Evolutionary conservation across 192 early-diverging fungal genomes (phyloP), one percentile per base, ranked within the genome.

Genomic region (Spizellomyces sp.): DNA sequence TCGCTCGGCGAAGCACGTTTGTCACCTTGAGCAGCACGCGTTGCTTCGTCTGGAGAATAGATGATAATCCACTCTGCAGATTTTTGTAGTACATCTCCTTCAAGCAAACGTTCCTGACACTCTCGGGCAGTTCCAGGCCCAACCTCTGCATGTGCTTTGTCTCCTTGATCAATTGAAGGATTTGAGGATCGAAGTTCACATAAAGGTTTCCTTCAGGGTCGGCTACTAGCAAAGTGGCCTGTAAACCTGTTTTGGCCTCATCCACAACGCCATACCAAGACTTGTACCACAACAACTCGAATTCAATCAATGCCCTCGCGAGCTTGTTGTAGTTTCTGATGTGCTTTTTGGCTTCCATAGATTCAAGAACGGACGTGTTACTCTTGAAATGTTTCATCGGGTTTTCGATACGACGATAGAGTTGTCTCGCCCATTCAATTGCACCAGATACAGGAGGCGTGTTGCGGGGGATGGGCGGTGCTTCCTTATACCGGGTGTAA

Each of bases 261-360:
- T 89, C 86, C 9, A 89, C 83, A 57, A 86, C 77, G 48, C 71
- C 77, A 67, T 73, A 83, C 87, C 87, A 89, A 2, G 86, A 76
- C 27, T 75, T 58, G 75, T 89, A 71, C 86, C 86, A 89, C 12
- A 89, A 66, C 50, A 88, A 27, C 62, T 89, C 86, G 67, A 87
- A 89, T 67, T 89, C 87, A 64, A 89, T 84, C 55, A 89, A 67
- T 0, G 86, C 87, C 8, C 87, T 67, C 4, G 87, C 86, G 43
- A 89, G 80, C 61, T 85, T 88, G 70, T 89, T 89, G 83, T 89
- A 89, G 74, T 89, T 88, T 42, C 82, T 77, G 50, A 89, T 86
- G 66, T 89, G 86, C 58, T 88, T 89, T 61, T 85, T 88, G 8
- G 86, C 82, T 45, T 89, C 87, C 27, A 75, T 45, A 21, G 78